Evolutionary conservation across 208 protist species (phyloP), one percentile per base, ranked within the genome.

Genomic region (Balamuthia mandrillaris): DNA sequence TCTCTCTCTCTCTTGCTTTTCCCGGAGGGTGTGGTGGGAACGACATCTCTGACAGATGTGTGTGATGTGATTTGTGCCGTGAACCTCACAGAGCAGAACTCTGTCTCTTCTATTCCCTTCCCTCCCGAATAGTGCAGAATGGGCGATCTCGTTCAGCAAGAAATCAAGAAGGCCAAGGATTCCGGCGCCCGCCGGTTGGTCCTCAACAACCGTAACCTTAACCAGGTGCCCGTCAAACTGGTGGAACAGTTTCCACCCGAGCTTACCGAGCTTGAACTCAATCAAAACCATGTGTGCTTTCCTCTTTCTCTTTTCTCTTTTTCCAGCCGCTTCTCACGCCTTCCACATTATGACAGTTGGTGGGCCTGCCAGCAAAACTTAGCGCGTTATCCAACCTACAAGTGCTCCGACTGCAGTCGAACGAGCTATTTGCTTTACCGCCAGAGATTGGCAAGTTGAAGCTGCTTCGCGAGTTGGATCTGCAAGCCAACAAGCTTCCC

Each of bases 371-470:
- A 10, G 27, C 39, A 10, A n/a, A 81, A 35, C 27, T 60, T 31
- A 47, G 72, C 44, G 39, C 52, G 72, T 37, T 81, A 44, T n/a
- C 14, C 16, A 2, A 31, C 10, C 33, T 81, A 27, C 24, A 60
- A 33, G 72, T 81, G 72, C 31, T 81, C 27, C 35, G 72, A 12
- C 45, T 81, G 42, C 58, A 47, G 33, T 47, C 35, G 29, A 81
- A 81, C 51, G 72, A 41, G 10, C 72, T 81, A 18, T 60, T 81
- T 47, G 51, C 72, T n/a, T 47, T 81, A n/a, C 72, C 72, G 2
- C 39, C 72, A 21, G 72, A 81, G 29, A 14, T 58, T 14, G 44
- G 45, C 42, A 81, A 81, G 31, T 47, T 81, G 27, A 81, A 82
- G 75, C 33, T 42, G 18, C 45, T 82, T n/a, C 42, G 44, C 29